phyloP scores from a whole-genome alignment of 306 rosid species.

The Cucurbita pepo region DNA sequence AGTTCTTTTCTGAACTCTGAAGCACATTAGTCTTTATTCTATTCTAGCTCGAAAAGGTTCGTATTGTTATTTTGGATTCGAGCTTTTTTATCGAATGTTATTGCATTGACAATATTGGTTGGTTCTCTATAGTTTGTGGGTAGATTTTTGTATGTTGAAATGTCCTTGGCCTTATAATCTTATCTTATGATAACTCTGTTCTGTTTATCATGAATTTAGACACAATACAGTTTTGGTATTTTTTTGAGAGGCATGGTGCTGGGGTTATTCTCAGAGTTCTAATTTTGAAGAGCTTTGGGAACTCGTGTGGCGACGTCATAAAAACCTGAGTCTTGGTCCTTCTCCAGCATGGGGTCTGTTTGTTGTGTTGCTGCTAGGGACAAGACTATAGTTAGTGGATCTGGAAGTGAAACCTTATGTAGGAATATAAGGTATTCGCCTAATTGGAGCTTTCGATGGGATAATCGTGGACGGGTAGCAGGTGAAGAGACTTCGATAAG shows the following conservation, averaged over 20 bases:
- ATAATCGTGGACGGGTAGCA: slow-evolving; percentile 44
- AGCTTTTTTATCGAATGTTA: neutral
- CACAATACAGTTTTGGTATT: neutral
- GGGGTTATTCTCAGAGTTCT: slow-evolving; percentile 6
- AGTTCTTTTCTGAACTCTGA: neutral
- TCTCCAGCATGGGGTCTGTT: slow-evolving; percentile 35
- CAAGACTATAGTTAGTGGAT: slow-evolving; percentile 31
- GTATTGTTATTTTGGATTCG: neutral
- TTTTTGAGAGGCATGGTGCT: slow-evolving; percentile 5
- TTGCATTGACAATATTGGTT: neutral
- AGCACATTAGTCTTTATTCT: neutral
- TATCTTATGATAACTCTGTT: neutral
- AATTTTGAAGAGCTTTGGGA: slow-evolving; percentile 10
- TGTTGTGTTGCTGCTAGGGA: slow-evolving; percentile 50
- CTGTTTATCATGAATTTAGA: slow-evolving; percentile 3
- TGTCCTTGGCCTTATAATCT: neutral
- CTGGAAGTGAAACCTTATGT: slow-evolving; percentile 28
- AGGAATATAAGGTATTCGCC: slow-evolving; percentile 39
- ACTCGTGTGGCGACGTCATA: neutral
- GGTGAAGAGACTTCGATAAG: slow-evolving; percentile 37
- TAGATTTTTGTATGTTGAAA: neutral
- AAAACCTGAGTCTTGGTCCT: neutral
- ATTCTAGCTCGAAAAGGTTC: neutral
- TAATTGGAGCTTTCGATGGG: slow-evolving; percentile 56
- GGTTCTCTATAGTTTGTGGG: neutral